phyloP scores from a whole-genome alignment of 257 asterid species.

The Pogostemon cablin region DNA sequence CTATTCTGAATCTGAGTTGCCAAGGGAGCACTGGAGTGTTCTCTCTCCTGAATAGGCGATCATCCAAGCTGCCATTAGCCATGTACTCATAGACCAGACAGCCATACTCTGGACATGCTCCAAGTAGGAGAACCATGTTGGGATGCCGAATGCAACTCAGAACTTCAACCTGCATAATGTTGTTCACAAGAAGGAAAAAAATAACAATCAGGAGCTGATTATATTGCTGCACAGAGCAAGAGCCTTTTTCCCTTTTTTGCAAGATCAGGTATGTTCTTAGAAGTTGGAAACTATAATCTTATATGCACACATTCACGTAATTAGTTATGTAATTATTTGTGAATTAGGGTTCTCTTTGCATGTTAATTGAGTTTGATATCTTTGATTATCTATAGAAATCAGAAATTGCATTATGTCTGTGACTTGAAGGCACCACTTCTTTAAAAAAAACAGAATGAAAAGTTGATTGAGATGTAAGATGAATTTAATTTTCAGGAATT shows the following conservation, averaged over 20 bases:
- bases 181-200: slow-evolving; percentile 14
- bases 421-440: not conserved
- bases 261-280: slow-evolving; percentile 12
- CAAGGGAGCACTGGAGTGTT: slow-evolving; percentile 75
- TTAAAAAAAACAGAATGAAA: not conserved
- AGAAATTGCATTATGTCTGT: not conserved
- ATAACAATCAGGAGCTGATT: not conserved
- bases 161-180: slow-evolving; percentile 74
- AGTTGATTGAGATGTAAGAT: not conserved
- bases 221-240: not conserved
- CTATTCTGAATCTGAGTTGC: slow-evolving; percentile 81
- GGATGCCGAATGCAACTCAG: slow-evolving; percentile 91
- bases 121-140: slow-evolving; percentile 96
- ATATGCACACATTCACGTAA: not conserved
- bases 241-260: not conserved
- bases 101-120: slow-evolving; percentile 97
- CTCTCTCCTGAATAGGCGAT: slow-evolving; percentile 65
- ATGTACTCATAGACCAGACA: slow-evolving; percentile 90
- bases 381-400: slow-evolving; percentile 2
- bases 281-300: not conserved
- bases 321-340: not conserved
- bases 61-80: slow-evolving; percentile 94
- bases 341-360: slow-evolving; percentile 18
- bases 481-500: not conserved
- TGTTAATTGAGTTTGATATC: slow-evolving; percentile 7